phyloP scores from a whole-genome alignment of 2,329 filamentous ascomycete species.

The Orbilia quercus region DNA sequence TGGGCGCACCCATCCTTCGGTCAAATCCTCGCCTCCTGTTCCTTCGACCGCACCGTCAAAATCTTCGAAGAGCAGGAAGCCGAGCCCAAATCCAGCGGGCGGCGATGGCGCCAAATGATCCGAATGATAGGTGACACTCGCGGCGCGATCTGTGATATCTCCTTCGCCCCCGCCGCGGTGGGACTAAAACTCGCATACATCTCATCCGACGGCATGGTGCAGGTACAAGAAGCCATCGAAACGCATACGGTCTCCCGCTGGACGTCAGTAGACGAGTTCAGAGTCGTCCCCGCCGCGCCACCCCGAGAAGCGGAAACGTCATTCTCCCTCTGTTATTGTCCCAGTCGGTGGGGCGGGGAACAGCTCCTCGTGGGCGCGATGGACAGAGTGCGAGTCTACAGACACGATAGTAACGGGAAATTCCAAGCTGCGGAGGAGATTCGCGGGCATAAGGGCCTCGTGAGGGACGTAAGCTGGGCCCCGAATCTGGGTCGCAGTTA shows the following conservation, averaged over 20 bases:
- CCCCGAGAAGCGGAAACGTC: constrained; percentile 59
- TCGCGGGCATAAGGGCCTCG: constrained; percentile 77
- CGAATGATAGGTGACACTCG: constrained; percentile 59
- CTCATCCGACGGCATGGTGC: constrained; percentile 58
- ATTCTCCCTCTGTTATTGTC: constrained; percentile 60
- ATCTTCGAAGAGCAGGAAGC: constrained; percentile 61
- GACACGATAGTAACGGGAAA: constrained; percentile 74
- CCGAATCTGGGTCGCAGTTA: constrained; percentile 89
- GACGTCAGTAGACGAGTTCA: constrained; percentile 59
- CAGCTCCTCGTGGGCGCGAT: constrained; percentile 84
- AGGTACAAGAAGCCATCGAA: constrained; percentile 61
- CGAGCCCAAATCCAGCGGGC: constrained; percentile 51
- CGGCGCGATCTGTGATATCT: constrained; percentile 59
- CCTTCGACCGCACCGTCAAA: constrained; percentile 59
- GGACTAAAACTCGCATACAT: constrained; percentile 60
- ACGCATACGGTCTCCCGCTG: constrained; percentile 60
- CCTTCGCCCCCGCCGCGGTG: constrained; percentile 58
- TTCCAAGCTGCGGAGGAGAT: constrained; percentile 88
- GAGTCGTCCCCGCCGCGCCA: constrained; percentile 56
- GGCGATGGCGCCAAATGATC: constrained; percentile 59
- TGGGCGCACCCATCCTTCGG: constrained; percentile 60
- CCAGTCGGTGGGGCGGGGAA: constrained; percentile 59
- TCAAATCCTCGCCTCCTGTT: constrained; percentile 60
- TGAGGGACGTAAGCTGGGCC: constrained; percentile 91
- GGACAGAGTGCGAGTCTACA: constrained; percentile 83